Evolutionary conservation across 441 rosid genomes (phyloP).

Genomic region (Bocquillonia castaneifolia): DNA sequence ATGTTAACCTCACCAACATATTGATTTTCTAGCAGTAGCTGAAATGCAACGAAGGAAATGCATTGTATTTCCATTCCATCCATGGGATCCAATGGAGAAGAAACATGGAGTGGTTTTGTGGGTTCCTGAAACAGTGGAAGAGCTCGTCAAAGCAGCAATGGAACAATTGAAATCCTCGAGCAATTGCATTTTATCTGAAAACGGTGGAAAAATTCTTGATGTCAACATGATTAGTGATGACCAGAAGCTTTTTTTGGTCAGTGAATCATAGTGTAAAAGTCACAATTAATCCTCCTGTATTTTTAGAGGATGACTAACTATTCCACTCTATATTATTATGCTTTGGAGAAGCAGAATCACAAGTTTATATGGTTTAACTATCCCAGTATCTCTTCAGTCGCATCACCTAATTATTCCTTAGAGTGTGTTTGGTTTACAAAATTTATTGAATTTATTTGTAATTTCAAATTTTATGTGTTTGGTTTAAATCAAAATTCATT

Average conservation of each 20-base stretch:
- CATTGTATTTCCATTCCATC: constrained; percentile 53
- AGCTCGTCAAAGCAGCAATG: constrained; percentile 43
- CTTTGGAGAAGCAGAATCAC: no score
- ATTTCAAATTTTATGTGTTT: no score
- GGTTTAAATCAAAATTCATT: no score
- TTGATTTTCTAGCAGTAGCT: constrained; percentile 17
- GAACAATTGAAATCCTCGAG: constrained; percentile 32
- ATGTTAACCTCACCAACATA: background rate
- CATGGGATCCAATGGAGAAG: constrained; percentile 41
- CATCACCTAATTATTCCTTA: no score
- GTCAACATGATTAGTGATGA: constrained; percentile 47
- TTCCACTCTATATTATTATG: no score
- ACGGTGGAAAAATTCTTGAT: constrained; percentile 55
- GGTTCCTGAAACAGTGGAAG: constrained; percentile 65
- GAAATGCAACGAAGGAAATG: constrained; percentile 43
- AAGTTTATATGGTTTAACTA: no score
- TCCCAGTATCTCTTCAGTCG: no score
- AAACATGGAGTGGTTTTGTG: constrained; percentile 53
- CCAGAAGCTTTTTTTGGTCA: constrained; percentile 51
- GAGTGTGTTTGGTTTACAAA: no score
- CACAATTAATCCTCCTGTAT: no score
- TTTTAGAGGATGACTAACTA: no score
- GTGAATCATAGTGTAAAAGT: constrained; percentile 7
- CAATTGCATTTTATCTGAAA: constrained; percentile 44
- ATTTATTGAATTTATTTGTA: no score